Conservation (phyloP, 164 flowering plant genomes). For the Buxus sempervirens region DNA sequence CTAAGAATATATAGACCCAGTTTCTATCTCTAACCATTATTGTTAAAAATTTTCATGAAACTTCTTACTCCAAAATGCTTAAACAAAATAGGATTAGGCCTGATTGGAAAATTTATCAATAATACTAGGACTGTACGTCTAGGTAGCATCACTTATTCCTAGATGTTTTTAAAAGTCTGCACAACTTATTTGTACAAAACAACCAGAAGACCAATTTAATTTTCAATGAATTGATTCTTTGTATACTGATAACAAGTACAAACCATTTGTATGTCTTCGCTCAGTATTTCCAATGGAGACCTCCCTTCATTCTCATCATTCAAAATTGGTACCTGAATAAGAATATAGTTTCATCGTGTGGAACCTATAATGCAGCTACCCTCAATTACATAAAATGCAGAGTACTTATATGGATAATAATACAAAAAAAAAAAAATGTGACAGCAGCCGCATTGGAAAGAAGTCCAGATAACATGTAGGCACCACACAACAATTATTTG, state of each 20-base stretch:
- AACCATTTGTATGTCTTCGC: conserved; percentile 65
- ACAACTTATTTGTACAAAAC: too few relatives aligned
- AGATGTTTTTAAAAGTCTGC: too few relatives aligned
- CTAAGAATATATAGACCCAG: too few relatives aligned
- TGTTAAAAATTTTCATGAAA: too few relatives aligned
- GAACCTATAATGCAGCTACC: background rate
- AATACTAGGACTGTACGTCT: too few relatives aligned
- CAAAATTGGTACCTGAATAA: conserved; percentile 64
- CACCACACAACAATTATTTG: background rate
- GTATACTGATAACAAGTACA: conserved; percentile 22
- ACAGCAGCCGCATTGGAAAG: background rate
- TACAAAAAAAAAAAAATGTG: background rate
- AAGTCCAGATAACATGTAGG: background rate
- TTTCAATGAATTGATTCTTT: too few relatives aligned
- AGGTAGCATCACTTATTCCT: too few relatives aligned
- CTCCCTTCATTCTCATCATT: conserved; percentile 53
- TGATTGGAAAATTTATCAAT: too few relatives aligned
- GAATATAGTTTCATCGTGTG: background rate
- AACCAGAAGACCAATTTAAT: too few relatives aligned
- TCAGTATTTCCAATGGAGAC: conserved; percentile 53
- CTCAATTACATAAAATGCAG: background rate
- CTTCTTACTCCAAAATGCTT: too few relatives aligned
- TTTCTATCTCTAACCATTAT: too few relatives aligned
- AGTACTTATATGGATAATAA: background rate
- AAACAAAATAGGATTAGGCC: too few relatives aligned